Evolutionary conservation across 352 stramenopile genomes (phyloP), one percentile per base, ranked within the genome.

Genomic region (Phytophthora kernoviae): DNA sequence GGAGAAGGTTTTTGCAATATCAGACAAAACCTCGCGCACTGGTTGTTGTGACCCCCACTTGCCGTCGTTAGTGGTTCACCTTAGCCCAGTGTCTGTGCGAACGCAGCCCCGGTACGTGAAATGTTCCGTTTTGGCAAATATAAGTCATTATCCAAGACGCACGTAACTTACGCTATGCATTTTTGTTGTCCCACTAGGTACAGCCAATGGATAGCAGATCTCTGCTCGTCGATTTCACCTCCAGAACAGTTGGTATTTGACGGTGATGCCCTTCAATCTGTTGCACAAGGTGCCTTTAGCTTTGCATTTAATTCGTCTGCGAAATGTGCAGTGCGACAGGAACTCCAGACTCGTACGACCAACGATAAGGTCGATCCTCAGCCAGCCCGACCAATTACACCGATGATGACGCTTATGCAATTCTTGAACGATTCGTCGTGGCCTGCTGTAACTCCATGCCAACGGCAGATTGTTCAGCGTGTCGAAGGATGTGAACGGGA

Each of bases 161-260:
- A 30, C 3, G 7, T 41, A n/a, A 10, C 1, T 37, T 0, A 5
- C 37, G 20, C 34, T 62, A 12, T n/a, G 62, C 26, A 5, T 41
- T 60, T 42, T 49, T 51, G 5, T n/a, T 46, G 20, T 55, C 14
- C 15, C 39, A 12, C 14, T 27, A 78, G 69, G 41, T 80, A 80
- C 37, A 63, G 65, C n/a, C 33, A 60, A 43, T 81, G 68, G 72
- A 69, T 79, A 27, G 30, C 37, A 9, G 62, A 27, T 51, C 49
- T 73, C 8, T 30, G 14, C 2, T 33, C 10, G 17, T 65, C n/a
- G 8, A 24, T 30, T 24, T 63, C 36, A 26, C 33, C 9, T 7
- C 40, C 62, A 8, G 52, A 89, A n/a, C 79, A 91, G 9, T 57
- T 91, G 4, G 24, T 83, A 1, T 88, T 89, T 47, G 73, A 87